Conservation (phyloP, 345 rosid species). For the Brassica carinata region DNA sequence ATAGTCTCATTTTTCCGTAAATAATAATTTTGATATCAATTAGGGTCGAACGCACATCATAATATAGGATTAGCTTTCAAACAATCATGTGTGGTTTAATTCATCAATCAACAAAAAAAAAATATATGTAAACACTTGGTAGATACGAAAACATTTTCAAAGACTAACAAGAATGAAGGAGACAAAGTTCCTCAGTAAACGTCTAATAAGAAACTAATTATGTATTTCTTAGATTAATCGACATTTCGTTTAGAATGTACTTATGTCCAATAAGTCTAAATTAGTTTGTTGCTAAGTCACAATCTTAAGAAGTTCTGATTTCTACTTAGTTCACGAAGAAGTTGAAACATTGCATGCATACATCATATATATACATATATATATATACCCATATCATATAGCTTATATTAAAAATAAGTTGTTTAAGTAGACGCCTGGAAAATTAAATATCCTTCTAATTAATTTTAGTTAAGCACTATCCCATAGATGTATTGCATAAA, state of each 20-base stretch:
- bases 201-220: slow-evolving; percentile 17
- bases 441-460: background rate
- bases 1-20: background rate
- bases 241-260: slow-evolving; percentile 13
- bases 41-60: slow-evolving; percentile 8
- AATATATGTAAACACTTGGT: slow-evolving; percentile 12
- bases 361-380: background rate
- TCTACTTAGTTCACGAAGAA: slow-evolving; percentile 15
- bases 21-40: background rate
- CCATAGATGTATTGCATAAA: background rate
- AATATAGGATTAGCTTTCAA: background rate
- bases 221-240: background rate
- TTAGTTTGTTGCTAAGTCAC: slow-evolving; percentile 39
- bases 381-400: background rate
- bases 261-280: slow-evolving; percentile 11
- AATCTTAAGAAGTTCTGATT: slow-evolving; percentile 23
- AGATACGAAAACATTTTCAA: slow-evolving; percentile 2
- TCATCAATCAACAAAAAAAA: slow-evolving; percentile 1
- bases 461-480: slow-evolving; percentile 6
- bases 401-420: background rate
- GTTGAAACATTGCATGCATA: slow-evolving; percentile 20
- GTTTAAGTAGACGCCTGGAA: background rate
- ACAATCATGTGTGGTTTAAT: background rate
- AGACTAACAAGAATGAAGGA: slow-evolving; percentile 1
- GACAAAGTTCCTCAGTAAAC: slow-evolving; percentile 17